A percentile compares a stretch with the other conserved stretches of the same genome.
These are phyloP conservation scores for Botrytis tulipae DNA, from an alignment of 2,329 filamentous ascomycete species.

Conservation along the genomic window DNA sequence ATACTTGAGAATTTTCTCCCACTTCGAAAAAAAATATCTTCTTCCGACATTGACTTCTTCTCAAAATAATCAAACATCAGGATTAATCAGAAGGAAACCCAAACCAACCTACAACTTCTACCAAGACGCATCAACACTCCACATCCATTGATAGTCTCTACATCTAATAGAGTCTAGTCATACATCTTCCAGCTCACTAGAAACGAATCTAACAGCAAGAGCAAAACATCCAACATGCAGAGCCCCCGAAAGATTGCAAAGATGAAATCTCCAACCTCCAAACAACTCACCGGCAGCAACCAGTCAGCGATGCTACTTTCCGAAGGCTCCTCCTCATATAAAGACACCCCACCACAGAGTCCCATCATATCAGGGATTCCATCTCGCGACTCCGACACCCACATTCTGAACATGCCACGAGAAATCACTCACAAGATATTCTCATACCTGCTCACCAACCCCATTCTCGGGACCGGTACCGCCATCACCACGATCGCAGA, in stretches of 20 bases:
- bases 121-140: not conserved
- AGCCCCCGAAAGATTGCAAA: not conserved
- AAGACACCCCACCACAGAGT: fast-evolving
- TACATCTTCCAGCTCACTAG: too few relatives aligned
- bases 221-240: not conserved
- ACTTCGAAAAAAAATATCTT: not conserved
- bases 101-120: not conserved
- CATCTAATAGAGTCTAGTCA: not conserved
- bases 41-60: not conserved
- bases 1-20: not conserved
- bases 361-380: not conserved
- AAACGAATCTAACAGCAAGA: not conserved
- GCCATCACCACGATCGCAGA: not conserved
- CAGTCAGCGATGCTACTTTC: too few relatives aligned
- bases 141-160: not conserved
- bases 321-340: fast-evolving
- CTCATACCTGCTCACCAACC: not conserved
- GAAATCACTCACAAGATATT: not conserved
- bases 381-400: not conserved
- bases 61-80: not conserved
- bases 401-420: not conserved
- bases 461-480: not conserved
- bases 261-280: not conserved
- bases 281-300: too few relatives aligned
- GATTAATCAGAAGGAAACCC: not conserved